Evolutionary conservation across 768 basidiomycete species (phyloP).

Genomic region (Melanogaster broomeanus): DNA sequence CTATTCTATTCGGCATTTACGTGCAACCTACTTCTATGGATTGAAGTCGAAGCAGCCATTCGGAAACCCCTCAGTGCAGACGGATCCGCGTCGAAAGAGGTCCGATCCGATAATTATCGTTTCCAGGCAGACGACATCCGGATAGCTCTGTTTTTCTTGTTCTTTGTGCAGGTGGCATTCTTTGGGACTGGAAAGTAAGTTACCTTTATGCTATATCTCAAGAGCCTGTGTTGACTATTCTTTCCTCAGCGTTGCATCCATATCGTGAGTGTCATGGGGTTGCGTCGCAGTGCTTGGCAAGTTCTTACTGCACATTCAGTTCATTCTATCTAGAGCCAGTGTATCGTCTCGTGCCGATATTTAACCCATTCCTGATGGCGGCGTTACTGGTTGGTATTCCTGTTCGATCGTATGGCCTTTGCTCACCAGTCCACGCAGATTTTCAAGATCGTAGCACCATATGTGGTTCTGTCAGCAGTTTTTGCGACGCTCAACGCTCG

Average conservation of each 20-base stretch:
- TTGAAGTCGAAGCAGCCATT: conserved; percentile 53
- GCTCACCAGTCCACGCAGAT: conserved; percentile 42
- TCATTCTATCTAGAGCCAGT: conserved; percentile 90
- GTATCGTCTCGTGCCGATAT: conserved; percentile 82
- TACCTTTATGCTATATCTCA: background rate
- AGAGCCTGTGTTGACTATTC: background rate
- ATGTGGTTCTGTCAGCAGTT: conserved; percentile 68
- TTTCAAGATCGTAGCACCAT: conserved; percentile 83
- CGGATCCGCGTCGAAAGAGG: conserved; percentile 2
- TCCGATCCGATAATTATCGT: conserved; percentile 30
- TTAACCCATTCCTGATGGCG: conserved; percentile 85
- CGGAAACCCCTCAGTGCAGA: conserved; percentile 6
- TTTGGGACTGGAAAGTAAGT: conserved; percentile 84
- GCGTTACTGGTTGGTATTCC: conserved; percentile 54
- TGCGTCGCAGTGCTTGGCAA: background rate
- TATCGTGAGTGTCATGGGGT: conserved; percentile 54
- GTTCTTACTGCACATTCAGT: conserved; percentile 29
- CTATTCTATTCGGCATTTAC: conserved; percentile 78
- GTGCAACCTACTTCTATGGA: conserved; percentile 64
- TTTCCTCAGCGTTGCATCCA: conserved; percentile 68
- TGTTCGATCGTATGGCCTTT: background rate
- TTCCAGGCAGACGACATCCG: conserved; percentile 65
- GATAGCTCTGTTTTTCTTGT: conserved; percentile 79
- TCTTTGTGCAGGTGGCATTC: conserved; percentile 85
- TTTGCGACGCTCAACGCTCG: conserved; percentile 70